Base-by-base conservation (phyloP, 1,139 yeast genomes). In the Zygoascus meyerae region DNA sequence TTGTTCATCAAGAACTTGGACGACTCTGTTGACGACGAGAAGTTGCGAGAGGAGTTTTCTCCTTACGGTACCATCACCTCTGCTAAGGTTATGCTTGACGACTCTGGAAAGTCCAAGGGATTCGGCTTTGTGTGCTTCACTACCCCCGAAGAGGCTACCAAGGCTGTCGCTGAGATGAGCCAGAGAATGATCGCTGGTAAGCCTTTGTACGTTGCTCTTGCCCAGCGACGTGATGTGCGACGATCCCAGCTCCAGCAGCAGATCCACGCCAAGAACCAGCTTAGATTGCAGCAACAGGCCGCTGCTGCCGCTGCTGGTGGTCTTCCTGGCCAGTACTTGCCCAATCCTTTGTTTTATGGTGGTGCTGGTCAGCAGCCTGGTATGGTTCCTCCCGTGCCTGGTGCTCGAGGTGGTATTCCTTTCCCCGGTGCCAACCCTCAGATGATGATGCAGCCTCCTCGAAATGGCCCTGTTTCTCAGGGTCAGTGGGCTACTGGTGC, bases 51-150 rank as follows among this genome's bases (percentile, higher is more conserved):
- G 74, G 96, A 87, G 73, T 92, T 92, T 69, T 76, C 87, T 64
- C 87, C 94, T 58, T 87, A 83, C 68, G 99, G 99, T 68, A 72
- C 86, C 66, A 92, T 94, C 73, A 87, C 97, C 60, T 86, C 96
- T 55, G 97, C 94, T 58, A 89, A 86, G 75, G 95, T 92, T 59
- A 90, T 92, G 97, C 81, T 85, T 65, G 96, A 87, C 68, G 97
- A 90, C 63, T 71, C 80, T 55, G 97, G 96, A 60, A 89, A 87
- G 74, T 87, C 97, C 55, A 90, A 86, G 78, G 97, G 98, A 60
- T 92, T 92, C 69, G 98, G 98, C 65, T 92, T 92, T 68, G 99
- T 92, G 62, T 89, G 98, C 74, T 94, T 85, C 84, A 83, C 96
- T 50, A 74, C 95, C 56, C 97, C 97, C 64, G 98, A 92, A 72